These are phyloP conservation scores for Wickerhamomyces xylosicus DNA, from an alignment of 805 yeast genomes.

Conservation along the genomic window DNA sequence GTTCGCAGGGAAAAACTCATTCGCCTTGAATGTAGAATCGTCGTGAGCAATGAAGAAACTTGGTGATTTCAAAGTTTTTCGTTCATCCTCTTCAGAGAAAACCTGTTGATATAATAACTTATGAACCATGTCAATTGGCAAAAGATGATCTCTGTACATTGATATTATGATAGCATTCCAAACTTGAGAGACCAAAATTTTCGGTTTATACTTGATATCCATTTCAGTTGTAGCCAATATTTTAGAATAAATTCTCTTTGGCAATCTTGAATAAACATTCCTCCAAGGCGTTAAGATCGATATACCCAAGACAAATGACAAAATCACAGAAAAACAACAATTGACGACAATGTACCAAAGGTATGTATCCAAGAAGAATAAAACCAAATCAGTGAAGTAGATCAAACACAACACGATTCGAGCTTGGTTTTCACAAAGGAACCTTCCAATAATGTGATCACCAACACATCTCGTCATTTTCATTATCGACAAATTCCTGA, in stretches of 20 bases:
- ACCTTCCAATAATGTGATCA: constrained; percentile 41
- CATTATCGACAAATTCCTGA: constrained; percentile 56
- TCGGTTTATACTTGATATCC: constrained; percentile 31
- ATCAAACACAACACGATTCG: constrained; percentile 42
- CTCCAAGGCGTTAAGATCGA: constrained; percentile 88
- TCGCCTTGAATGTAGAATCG: constrained; percentile 54
- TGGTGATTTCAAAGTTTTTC: constrained; percentile 52
- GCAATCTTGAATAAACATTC: constrained; percentile 64
- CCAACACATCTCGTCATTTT: constrained; percentile 52
- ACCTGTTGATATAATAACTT: constrained; percentile 43
- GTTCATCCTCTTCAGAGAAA: constrained; percentile 23
- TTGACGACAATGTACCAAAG: constrained; percentile 81
- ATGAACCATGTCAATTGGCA: constrained; percentile 65
- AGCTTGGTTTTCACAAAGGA: constrained; percentile 50
- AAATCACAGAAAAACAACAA: constrained; percentile 57
- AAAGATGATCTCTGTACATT: constrained; percentile 71
- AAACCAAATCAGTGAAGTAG: constrained; percentile 49
- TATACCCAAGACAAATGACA: constrained; percentile 68
- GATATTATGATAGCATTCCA: constrained; percentile 84
- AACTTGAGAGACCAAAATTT: constrained; percentile 50
- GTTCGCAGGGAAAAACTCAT: constrained; percentile 47
- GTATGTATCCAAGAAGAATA: constrained; percentile 75
- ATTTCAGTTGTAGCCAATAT: constrained; percentile 36
- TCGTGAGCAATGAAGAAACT: constrained; percentile 75
- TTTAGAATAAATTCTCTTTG: constrained; percentile 67